Base-by-base conservation (phyloP, 176 grass and related monocot genomes). In the Aechmea fasciata region DNA sequence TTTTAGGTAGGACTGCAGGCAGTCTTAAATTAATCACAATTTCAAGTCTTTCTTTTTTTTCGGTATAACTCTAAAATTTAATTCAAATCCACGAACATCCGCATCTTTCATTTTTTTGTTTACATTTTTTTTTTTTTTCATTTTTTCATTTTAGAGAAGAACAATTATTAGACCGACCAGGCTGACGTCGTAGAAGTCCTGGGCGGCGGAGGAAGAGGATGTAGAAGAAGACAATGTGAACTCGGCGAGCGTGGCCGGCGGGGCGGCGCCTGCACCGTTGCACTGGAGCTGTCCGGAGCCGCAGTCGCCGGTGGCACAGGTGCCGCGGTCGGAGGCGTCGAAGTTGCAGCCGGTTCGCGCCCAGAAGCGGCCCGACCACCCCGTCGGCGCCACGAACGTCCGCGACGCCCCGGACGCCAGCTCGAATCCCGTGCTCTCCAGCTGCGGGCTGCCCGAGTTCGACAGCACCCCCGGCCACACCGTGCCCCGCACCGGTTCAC, bases 171-270 rank as follows among this genome's bases (percentile, higher is more conserved):
- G 25, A 41, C 33, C 93, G 47, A 97, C 94, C 0, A 99, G 83
- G 87, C 90, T 93, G 41, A 99, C 94, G 85, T 99, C 94, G 87
- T 99, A 99, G 75, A 99, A 99, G 82, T 96, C 92, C 49, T 9
- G 57, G 64, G 76, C 80, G 25, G 73, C 72, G 48, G 51, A 52
- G 14, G 57, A 23, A 47, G 76, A 64, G 62, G 81, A 65, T 86
- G 1, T 87, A 87, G 17, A 81, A 89, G 92, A 96, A 87, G 64
- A 85, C 1, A 96, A 88, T 17, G 92, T 96, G 88, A 96, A 87
- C 85, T 74, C 71, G 54, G 57, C 71, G n/a, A 74, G 57, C n/a
- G 71, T 74, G 1, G 71, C 71, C 18, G 71, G 71, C 18, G 71
- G 71, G 5, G 55, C 48, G 11, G 71, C 71, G 0, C 57, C 71